These are phyloP conservation scores for Aspergillus latus DNA, from an alignment of 2,329 filamentous ascomycete species.

Conservation along the genomic window DNA sequence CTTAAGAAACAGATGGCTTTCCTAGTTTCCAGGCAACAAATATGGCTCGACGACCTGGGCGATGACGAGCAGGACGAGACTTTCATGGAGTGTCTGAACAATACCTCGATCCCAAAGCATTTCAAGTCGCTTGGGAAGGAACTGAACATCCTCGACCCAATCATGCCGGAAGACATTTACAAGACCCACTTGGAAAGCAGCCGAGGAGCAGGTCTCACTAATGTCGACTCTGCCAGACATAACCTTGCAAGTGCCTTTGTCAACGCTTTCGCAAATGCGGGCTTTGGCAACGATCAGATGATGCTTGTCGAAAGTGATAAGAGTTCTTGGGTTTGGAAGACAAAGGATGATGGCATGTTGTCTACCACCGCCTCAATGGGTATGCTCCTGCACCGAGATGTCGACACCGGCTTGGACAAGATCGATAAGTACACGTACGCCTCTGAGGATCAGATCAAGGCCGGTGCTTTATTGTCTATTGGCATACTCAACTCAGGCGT, in stretches of 20 bases:
- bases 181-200: constrained; percentile 98
- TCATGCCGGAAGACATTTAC: constrained; percentile 97
- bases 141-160: constrained; percentile 93
- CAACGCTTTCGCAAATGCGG: constrained; percentile 94
- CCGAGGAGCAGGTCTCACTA: constrained; percentile 87
- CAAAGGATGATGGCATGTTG: constrained; percentile 96
- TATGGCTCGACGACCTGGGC: constrained; percentile 66
- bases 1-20: constrained; percentile 94
- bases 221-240: constrained; percentile 91
- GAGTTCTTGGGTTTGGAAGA: constrained; percentile 97
- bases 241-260: constrained; percentile 96
- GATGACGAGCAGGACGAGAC: constrained; percentile 69
- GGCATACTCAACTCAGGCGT: constrained; percentile 96
- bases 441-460: constrained; percentile 78
- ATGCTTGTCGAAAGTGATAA: constrained; percentile 90
- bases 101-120: constrained; percentile 82
- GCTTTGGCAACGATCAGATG: constrained; percentile 94
- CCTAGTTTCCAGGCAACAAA: constrained; percentile 86
- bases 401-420: constrained; percentile 86
- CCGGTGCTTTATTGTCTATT: constrained; percentile 87
- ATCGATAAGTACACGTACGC: constrained; percentile 93
- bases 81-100: constrained; percentile 79
- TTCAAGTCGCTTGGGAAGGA: constrained; percentile 95
- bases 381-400: constrained; percentile 88
- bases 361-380: constrained; percentile 93